Evolutionary conservation across 2,329 filamentous ascomycete genomes (phyloP).

Genomic region (Ascosphaera apis): DNA sequence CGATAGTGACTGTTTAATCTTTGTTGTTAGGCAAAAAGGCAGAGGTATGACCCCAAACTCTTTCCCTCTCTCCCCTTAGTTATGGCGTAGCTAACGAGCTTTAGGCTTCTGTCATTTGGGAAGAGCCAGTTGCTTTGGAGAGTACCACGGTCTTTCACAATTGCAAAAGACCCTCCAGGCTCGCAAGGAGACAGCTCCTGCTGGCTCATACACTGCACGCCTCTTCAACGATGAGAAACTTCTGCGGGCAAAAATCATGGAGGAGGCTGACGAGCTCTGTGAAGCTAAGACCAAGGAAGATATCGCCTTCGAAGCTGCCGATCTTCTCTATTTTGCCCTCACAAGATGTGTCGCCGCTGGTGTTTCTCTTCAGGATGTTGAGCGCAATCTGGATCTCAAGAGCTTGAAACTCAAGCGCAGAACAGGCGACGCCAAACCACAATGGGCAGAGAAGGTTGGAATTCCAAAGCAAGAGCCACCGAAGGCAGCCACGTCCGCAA

Average conservation of each 20-base stretch:
- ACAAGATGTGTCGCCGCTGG: slow-evolving; percentile 72
- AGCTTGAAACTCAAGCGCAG: slow-evolving; percentile 85
- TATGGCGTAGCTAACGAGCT: too few species aligned
- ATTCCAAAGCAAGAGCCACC: slow-evolving; percentile 23
- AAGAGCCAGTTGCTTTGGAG: slow-evolving; percentile 79
- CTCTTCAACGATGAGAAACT: slow-evolving; percentile 83
- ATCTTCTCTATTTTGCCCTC: slow-evolving; percentile 86
- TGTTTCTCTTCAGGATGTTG: slow-evolving; percentile 69
- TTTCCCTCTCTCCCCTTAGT: not conserved
- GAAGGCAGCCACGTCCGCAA: slow-evolving; percentile 25
- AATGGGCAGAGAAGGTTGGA: slow-evolving; percentile 68
- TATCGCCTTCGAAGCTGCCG: slow-evolving; percentile 81
- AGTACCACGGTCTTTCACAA: slow-evolving; percentile 55
- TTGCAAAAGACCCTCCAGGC: slow-evolving; percentile 70
- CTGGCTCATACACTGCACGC: slow-evolving; percentile 79
- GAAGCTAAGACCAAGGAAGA: slow-evolving; percentile 63
- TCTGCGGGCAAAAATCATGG: slow-evolving; percentile 87
- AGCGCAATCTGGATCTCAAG: slow-evolving; percentile 82
- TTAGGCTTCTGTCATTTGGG: slow-evolving; percentile 75
- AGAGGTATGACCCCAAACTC: slow-evolving; percentile 34
- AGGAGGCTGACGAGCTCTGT: slow-evolving; percentile 89
- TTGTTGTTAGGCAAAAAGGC: slow-evolving; percentile 73
- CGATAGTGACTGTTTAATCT: slow-evolving; percentile 77
- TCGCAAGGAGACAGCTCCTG: slow-evolving; percentile 60
- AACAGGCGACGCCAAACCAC: slow-evolving; percentile 80